A percentile compares a stretch with the other conserved stretches of the same genome.
These are phyloP conservation scores for Fraxinus greggii DNA, from an alignment of 305 asterid species.

Conservation along the genomic window DNA sequence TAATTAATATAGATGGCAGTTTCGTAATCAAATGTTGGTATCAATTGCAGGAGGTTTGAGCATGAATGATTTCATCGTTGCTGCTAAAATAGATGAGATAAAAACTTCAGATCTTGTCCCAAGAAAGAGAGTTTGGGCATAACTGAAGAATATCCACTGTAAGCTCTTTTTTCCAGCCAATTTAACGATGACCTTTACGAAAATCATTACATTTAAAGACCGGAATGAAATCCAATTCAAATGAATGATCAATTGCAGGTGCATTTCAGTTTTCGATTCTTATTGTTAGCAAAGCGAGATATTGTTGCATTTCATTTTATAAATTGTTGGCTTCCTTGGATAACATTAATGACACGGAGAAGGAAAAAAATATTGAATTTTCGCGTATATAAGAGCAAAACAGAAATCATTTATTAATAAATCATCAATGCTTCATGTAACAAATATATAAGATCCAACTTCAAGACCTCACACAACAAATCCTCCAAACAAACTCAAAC, in stretches of 20 bases:
- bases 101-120: slow-evolving; percentile 81
- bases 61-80: slow-evolving; percentile 86
- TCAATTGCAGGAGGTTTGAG: slow-evolving; percentile 75
- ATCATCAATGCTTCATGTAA: background rate
- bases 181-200: no score
- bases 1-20: no score
- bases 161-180: background rate
- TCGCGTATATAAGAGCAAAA: background rate
- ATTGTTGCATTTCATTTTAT: no score
- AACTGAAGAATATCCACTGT: background rate
- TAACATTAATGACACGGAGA: no score
- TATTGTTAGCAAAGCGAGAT: background rate
- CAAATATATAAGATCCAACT: background rate
- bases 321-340: no score
- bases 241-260: background rate
- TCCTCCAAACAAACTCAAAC: background rate
- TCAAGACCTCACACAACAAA: background rate
- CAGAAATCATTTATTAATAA: background rate
- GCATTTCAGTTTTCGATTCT: background rate
- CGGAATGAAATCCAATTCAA: background rate
- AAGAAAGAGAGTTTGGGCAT: slow-evolving; percentile 83
- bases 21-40: background rate
- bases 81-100: slow-evolving; percentile 77
- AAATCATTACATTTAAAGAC: background rate
- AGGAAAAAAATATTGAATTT: background rate